A percentile compares a stretch with the other conserved stretches of the same genome.
phyloP scores from a whole-genome alignment of 352 stramenopile species.

The Phytophthora pisi region DNA sequence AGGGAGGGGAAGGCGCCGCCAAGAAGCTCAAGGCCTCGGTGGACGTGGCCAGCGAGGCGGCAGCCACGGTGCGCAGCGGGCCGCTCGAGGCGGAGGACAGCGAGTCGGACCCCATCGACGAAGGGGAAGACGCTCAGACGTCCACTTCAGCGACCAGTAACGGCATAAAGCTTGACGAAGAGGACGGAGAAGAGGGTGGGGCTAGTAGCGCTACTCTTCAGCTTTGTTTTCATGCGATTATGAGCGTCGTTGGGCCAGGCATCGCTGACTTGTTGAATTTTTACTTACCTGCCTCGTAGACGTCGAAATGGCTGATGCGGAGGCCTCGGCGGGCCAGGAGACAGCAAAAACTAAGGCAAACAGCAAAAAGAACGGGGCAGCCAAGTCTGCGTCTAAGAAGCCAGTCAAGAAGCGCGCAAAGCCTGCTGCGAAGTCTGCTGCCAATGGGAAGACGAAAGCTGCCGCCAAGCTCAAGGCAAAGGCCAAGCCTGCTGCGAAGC shows the following conservation, averaged over 20 bases:
- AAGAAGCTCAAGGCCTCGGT: constrained; percentile 32
- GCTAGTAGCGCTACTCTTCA: constrained; percentile 1
- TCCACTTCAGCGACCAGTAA: constrained; percentile 7
- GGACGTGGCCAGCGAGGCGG: constrained; percentile 1
- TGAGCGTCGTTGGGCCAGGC: neutral
- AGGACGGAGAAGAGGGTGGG: constrained; percentile 13
- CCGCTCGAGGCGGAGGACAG: constrained; percentile 18
- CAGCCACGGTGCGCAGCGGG: constrained; percentile 6
- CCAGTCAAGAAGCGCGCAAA: constrained; percentile 30
- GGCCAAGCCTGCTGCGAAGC: constrained; percentile 25
- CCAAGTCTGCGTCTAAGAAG: constrained; percentile 20
- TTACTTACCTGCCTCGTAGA: constrained; percentile 26
- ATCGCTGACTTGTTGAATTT: constrained; percentile 24
- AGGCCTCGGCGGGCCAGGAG: constrained; percentile 3
- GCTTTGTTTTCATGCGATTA: constrained; percentile 20
- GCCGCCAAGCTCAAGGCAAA: constrained; percentile 29
- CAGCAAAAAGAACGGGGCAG: neutral
- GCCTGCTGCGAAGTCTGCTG: neutral
- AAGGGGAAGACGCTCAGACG: constrained; percentile 24
- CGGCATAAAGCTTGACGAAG: neutral
- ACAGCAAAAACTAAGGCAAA: neutral
- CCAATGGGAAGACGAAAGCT: constrained; percentile 23
- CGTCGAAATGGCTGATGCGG: constrained; percentile 27
- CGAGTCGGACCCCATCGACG: constrained; percentile 3
- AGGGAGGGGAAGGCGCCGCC: constrained; percentile 10